A percentile compares a stretch with the other conserved stretches of the same genome.
Evolutionary conservation across 2,329 filamentous ascomycete species (phyloP).

Genomic region (Ceratocystis cacaofunesta): DNA sequence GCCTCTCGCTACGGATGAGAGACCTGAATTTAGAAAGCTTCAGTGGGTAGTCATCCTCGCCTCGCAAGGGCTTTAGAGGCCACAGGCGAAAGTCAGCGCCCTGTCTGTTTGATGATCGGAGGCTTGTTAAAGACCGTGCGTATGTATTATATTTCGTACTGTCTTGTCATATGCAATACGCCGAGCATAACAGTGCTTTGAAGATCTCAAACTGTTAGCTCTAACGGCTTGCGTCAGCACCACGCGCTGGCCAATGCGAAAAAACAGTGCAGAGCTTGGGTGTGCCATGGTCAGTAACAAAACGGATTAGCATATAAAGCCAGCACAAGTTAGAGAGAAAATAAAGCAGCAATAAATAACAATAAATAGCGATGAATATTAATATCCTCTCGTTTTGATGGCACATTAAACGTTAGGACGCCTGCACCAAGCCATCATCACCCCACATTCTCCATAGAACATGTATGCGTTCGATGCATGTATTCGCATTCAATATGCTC

Average conservation of each 20-base stretch:
- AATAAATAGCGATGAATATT: no score
- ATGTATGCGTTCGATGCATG: not conserved
- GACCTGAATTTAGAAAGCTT: not conserved
- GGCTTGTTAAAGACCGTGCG: not conserved
- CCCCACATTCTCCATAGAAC: no score
- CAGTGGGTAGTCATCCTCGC: not conserved
- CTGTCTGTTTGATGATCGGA: no score
- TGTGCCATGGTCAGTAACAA: not conserved
- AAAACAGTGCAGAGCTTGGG: no score
- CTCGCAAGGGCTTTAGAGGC: not conserved
- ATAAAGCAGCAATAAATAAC: no score
- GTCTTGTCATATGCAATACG: not conserved
- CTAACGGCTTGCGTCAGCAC: slow-evolving; percentile 5
- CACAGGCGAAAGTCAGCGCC: no score
- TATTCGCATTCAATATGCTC: not conserved
- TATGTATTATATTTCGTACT: not conserved
- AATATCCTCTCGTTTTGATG: no score
- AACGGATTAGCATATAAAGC: no score
- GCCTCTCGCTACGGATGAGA: not conserved
- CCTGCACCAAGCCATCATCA: no score
- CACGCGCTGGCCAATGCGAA: not conserved
- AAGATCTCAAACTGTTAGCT: not conserved
- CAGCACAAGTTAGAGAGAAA: no score
- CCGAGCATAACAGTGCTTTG: not conserved
- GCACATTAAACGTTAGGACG: no score